Percentiles rank a stretch among this genome's conserved stretches.
These are phyloP conservation scores for Mucor racemosus DNA, from an alignment of 371 early-diverging fungal species.

Conservation along the genomic window DNA sequence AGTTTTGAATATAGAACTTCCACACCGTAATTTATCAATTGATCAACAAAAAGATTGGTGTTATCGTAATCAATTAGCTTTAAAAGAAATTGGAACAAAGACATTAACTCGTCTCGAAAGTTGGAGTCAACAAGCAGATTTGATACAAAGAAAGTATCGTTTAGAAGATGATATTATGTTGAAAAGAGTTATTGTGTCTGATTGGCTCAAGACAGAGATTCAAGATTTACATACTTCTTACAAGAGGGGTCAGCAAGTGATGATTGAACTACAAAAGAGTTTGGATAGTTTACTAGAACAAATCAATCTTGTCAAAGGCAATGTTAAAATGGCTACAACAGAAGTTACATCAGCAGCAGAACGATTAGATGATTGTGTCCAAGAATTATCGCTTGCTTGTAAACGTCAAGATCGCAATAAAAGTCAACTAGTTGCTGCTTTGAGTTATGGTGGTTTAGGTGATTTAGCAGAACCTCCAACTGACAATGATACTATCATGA, in stretches of 20 bases:
- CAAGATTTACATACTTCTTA: slow-evolving; percentile 28
- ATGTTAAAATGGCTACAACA: slow-evolving; percentile 15
- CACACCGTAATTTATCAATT: slow-evolving; percentile 5
- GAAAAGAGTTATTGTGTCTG: slow-evolving; percentile 20
- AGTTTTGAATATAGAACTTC: background rate
- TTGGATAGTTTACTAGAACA: slow-evolving; percentile 21
- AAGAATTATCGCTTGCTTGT: slow-evolving; percentile 29
- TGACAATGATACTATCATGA: background rate
- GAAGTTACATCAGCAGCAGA: slow-evolving; percentile 29
- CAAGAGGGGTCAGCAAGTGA: slow-evolving; percentile 27
- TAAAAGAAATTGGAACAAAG: slow-evolving; percentile 26
- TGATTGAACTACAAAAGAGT: slow-evolving; percentile 27
- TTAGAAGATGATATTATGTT: slow-evolving; percentile 20
- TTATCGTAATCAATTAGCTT: slow-evolving; percentile 16
- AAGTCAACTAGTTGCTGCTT: slow-evolving; percentile 37
- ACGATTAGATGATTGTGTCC: slow-evolving; percentile 30
- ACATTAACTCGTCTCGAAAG: slow-evolving; percentile 18
- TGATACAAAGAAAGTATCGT: slow-evolving; percentile 24
- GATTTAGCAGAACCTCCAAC: slow-evolving; percentile 17
- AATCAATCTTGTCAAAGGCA: slow-evolving; percentile 16
- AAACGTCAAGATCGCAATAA: slow-evolving; percentile 43
- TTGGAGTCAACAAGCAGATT: slow-evolving; percentile 23
- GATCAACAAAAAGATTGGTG: slow-evolving; percentile 28
- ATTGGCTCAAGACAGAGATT: slow-evolving; percentile 40
- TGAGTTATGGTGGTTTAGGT: slow-evolving; percentile 32